Base-by-base conservation (phyloP, 2,329 filamentous ascomycete genomes). In the Colletotrichum shisoi region DNA sequence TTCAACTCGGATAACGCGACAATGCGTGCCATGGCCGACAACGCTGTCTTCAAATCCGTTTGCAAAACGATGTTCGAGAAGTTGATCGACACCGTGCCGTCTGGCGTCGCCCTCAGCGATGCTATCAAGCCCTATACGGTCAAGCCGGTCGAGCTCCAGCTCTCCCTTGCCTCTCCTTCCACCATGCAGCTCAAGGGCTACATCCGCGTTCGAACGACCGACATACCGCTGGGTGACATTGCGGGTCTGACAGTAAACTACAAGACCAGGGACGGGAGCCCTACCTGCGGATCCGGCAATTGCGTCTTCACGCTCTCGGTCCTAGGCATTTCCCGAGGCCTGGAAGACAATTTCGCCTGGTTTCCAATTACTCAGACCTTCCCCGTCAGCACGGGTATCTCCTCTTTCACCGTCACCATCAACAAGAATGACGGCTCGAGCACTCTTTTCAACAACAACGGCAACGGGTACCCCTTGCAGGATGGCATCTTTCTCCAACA, bases 81-180 rank as follows among this genome's bases (percentile, higher is more conserved):
- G 72, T 84, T 89, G 86, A 86, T 89, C 66, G 84, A 89, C n/a
- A 79, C 82, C 4, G 85, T 89, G 0, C 86, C 86, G 2, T 72
- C 75, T 3, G 78, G 78, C 3, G 83, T 87, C 3, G 77, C 76
- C 0, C 80, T 89, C 3, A 82, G 82, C 0, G 82, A 83, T 56
- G 79, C 83, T 2, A 82, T 89, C 62, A 74, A 76, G 11, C 84
- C 86, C 0, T 89, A 89, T 74, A 80, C 80, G 17, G 81, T 88
- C 71, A 89, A 89, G 77, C 87, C 87, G 3, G 83, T 85, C 58
- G 78, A 81, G 57, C 75, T 88, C 71, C 84, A 87, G 72, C 79
- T 89, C 44, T 82, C 82, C 0, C 77, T 89, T 17, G 78, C 82
- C 60, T 72, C 79, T 8, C 82, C 81, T 17, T 86, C 83, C 12